Conservation (phyloP, 768 basidiomycete genomes). For the Psilocybe sp. region DNA sequence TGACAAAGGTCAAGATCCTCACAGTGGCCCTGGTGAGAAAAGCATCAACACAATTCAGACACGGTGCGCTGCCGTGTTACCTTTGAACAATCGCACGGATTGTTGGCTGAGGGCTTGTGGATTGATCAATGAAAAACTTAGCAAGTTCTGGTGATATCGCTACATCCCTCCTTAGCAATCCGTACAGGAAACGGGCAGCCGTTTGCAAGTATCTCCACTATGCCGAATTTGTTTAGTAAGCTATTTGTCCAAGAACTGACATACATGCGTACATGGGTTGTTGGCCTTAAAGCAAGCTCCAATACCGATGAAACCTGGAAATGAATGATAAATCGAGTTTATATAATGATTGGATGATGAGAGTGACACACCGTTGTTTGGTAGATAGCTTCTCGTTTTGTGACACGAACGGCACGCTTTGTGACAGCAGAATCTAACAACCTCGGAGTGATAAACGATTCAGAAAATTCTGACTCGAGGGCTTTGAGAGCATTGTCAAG, state of each 20-base stretch:
- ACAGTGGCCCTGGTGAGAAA: slow-evolving; percentile 52
- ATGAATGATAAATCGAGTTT: slow-evolving; percentile 7
- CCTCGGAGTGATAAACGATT: slow-evolving; percentile 34
- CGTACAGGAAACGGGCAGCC: slow-evolving; percentile 57
- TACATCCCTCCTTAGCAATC: slow-evolving; percentile 63
- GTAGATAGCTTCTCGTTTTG: slow-evolving; percentile 45
- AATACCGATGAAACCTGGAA: slow-evolving; percentile 58
- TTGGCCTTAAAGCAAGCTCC: slow-evolving; percentile 53
- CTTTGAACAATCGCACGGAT: slow-evolving; percentile 64
- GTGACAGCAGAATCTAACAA: slow-evolving; percentile 42
- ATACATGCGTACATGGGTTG: slow-evolving; percentile 62
- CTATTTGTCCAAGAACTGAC: not conserved
- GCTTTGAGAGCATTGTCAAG: slow-evolving; percentile 46
- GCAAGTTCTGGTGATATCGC: slow-evolving; percentile 51
- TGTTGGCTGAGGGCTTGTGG: slow-evolving; percentile 67
- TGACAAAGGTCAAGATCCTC: slow-evolving; percentile 65
- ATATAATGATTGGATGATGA: not conserved
- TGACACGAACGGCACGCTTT: slow-evolving; percentile 39
- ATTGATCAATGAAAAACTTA: slow-evolving; percentile 62
- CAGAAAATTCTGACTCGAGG: slow-evolving; percentile 50
- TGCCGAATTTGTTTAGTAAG: slow-evolving; percentile 9
- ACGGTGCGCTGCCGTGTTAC: slow-evolving; percentile 31
- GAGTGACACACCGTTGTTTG: slow-evolving; percentile 40
- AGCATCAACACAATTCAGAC: not conserved
- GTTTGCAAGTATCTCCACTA: slow-evolving; percentile 85